These are phyloP conservation scores for Moelleriella libera DNA, from an alignment of 2,329 filamentous ascomycete genomes.

Conservation along the genomic window DNA sequence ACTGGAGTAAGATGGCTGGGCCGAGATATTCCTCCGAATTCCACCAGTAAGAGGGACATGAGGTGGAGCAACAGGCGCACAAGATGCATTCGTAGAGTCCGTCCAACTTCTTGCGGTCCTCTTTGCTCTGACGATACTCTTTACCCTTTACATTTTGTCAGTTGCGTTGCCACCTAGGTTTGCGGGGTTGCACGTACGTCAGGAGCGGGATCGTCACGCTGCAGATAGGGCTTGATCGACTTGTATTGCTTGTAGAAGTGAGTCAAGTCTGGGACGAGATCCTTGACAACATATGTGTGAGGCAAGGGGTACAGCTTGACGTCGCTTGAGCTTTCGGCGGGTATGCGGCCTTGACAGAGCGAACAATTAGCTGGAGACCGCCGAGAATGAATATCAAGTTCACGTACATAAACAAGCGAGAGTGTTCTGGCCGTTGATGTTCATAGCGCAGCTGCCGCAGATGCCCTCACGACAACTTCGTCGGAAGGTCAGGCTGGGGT, in stretches of 20 bases:
- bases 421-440: slow-evolving; percentile 98
- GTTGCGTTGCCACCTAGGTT: background rate
- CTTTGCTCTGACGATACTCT: slow-evolving; percentile 83
- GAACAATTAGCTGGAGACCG: background rate
- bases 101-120: slow-evolving; percentile 90
- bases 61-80: slow-evolving; percentile 97
- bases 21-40: slow-evolving; percentile 98
- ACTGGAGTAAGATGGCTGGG: slow-evolving; percentile 90
- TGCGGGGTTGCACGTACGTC: slow-evolving; percentile 47
- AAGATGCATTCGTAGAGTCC: slow-evolving; percentile 98
- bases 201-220: slow-evolving; percentile 69
- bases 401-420: slow-evolving; percentile 89
- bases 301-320: slow-evolving; percentile 95
- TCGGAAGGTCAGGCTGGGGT: slow-evolving; percentile 92
- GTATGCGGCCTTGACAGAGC: slow-evolving; percentile 63
- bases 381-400: background rate
- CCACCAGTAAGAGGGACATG: slow-evolving; percentile 99
- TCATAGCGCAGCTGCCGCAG: slow-evolving; percentile 98
- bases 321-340: slow-evolving; percentile 64
- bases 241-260: slow-evolving; percentile 99
- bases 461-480: slow-evolving; percentile 96
- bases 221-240: slow-evolving; percentile 97
- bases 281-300: slow-evolving; percentile 98
- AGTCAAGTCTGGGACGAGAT: slow-evolving; percentile 92
- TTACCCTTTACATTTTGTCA: slow-evolving; percentile 47